A percentile compares a stretch with the other conserved stretches of the same genome.
Conservation (phyloP, 352 stramenopile genomes). For the Pythium aquatile region DNA sequence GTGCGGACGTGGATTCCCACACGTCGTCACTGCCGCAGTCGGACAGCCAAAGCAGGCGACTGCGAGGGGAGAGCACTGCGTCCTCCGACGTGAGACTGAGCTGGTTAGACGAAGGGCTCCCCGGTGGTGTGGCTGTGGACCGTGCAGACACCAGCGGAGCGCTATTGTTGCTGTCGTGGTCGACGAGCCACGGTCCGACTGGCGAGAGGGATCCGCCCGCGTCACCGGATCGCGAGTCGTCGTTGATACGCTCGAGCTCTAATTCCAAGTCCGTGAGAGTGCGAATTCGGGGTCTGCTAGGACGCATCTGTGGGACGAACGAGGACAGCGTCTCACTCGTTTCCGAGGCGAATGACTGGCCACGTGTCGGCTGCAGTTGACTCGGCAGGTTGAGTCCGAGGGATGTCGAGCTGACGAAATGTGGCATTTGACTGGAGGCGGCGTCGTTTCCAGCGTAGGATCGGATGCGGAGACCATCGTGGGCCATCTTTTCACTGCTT, state of each 20-base stretch:
- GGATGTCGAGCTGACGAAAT: conserved; percentile 27
- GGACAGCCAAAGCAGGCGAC: conserved; percentile 62
- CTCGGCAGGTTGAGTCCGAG: conserved; percentile 9
- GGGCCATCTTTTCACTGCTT: background rate
- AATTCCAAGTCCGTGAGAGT: conserved; percentile 21
- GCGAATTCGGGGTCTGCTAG: background rate
- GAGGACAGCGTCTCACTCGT: background rate
- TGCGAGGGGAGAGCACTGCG: conserved; percentile 49
- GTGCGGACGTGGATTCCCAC: conserved; percentile 2
- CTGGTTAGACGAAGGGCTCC: conserved; percentile 14
- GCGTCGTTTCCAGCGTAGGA: conserved; percentile 9
- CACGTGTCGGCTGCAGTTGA: conserved; percentile 1
- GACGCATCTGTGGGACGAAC: background rate
- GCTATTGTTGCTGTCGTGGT: conserved; percentile 19
- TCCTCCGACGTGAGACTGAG: background rate
- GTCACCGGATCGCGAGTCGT: conserved; percentile 8
- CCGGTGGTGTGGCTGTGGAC: background rate
- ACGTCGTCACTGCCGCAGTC: conserved; percentile 31
- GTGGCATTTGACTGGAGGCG: background rate
- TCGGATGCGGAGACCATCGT: conserved; percentile 23
- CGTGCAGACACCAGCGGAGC: conserved; percentile 11
- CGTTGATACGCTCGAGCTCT: conserved; percentile 14
- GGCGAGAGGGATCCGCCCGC: conserved; percentile 32
- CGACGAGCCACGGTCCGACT: conserved; percentile 47
- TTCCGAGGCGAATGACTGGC: background rate